phyloP scores from a whole-genome alignment of 208 protist species.

The Trypanosoma mega region DNA sequence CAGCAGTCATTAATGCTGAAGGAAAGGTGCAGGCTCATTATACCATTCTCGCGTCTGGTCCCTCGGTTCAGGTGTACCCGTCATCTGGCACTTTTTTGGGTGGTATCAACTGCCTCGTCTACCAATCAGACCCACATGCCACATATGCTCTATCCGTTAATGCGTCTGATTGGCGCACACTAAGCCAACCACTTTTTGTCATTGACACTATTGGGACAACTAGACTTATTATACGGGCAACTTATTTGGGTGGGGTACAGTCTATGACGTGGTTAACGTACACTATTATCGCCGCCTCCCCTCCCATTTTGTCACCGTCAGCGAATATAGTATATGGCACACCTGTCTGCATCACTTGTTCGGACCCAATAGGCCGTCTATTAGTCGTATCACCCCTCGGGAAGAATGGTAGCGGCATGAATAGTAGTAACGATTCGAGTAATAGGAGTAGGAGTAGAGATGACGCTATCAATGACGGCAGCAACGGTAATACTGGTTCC shows the following conservation, averaged over 20 bases:
- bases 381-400: slow-evolving; percentile 26
- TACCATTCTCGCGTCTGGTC: slow-evolving; percentile 28
- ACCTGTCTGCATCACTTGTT: slow-evolving; percentile 43
- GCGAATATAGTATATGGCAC: slow-evolving; percentile 21
- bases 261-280: slow-evolving; percentile 32
- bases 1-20: slow-evolving; percentile 45
- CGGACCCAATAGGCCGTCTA: slow-evolving; percentile 24
- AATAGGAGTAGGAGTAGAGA: too few relatives aligned
- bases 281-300: slow-evolving; percentile 32
- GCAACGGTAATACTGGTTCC: slow-evolving; percentile 11
- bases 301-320: slow-evolving; percentile 30
- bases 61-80: slow-evolving; percentile 47
- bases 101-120: slow-evolving; percentile 48
- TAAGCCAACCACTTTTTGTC: slow-evolving; percentile 27
- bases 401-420: too few relatives aligned
- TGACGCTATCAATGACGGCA: slow-evolving; percentile 16
- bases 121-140: slow-evolving; percentile 14
- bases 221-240: slow-evolving; percentile 28
- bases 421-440: too few relatives aligned
- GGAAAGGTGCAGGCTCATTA: slow-evolving; percentile 31
- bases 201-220: slow-evolving; percentile 31
- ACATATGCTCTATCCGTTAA: slow-evolving; percentile 54
- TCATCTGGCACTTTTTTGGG: slow-evolving; percentile 53
- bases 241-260: slow-evolving; percentile 43
- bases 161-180: slow-evolving; percentile 14